A percentile compares a stretch with the other conserved stretches of the same genome.
Conservation (phyloP, 371 early-diverging fungal species). For the Zancudomyces culisetae region DNA sequence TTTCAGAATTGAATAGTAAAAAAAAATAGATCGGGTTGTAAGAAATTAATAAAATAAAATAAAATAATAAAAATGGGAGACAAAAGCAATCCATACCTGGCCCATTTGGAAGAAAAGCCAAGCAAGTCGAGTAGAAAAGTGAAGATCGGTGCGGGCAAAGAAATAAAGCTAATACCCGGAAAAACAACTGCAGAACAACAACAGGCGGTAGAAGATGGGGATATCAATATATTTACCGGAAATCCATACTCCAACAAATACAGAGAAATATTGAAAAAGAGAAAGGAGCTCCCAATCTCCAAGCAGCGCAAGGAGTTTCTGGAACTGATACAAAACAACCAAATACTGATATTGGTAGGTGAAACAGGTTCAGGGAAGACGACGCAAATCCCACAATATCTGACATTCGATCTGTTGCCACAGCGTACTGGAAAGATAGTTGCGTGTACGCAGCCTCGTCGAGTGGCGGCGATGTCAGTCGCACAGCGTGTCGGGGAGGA, state of each 20-base stretch:
- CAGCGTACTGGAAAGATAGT: conserved; percentile 72
- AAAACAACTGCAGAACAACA: conserved; percentile 41
- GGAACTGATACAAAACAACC: conserved; percentile 62
- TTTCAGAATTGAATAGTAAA: no score
- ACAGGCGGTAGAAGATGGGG: conserved; percentile 43
- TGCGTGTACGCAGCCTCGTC: conserved; percentile 96
- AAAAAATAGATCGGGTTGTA: no score
- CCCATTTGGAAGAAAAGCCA: background rate
- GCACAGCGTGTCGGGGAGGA: conserved; percentile 92
- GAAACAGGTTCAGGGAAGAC: conserved; percentile 84
- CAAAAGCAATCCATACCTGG: conserved; percentile 1
- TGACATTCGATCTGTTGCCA: conserved; percentile 77
- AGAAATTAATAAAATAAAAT: no score
- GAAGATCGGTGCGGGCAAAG: background rate
- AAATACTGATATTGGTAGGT: conserved; percentile 75
- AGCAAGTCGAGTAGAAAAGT: background rate
- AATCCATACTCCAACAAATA: conserved; percentile 60
- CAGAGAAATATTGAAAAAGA: conserved; percentile 53
- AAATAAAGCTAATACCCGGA: conserved; percentile 5
- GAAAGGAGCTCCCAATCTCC: conserved; percentile 75
- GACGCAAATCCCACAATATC: conserved; percentile 93
- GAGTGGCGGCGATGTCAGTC: conserved; percentile 96
- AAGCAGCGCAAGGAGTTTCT: conserved; percentile 72
- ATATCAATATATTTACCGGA: conserved; percentile 60
- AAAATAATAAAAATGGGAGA: no score